Conservation (phyloP, 768 basidiomycete species). For the Podaxis mareebaensis region DNA sequence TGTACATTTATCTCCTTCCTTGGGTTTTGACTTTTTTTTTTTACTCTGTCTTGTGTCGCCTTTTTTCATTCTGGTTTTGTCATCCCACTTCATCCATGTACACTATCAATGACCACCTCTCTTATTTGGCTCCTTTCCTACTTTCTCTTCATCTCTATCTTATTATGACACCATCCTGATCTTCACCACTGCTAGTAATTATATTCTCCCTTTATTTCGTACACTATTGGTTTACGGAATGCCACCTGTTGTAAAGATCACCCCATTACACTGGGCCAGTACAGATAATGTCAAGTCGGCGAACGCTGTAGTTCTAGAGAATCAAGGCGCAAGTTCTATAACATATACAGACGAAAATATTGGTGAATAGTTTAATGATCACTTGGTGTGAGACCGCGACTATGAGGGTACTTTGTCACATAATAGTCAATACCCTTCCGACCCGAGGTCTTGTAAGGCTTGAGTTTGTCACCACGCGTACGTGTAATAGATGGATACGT, state of each 20-base stretch:
- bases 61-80: neutral
- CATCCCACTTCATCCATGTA: neutral
- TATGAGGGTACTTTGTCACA: constrained; percentile 44
- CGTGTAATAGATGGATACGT: constrained; percentile 52
- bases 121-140: neutral
- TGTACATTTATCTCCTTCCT: neutral
- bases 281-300: neutral
- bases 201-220: neutral
- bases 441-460: constrained; percentile 28
- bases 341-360: neutral
- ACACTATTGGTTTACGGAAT: neutral
- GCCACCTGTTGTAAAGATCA: neutral
- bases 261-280: neutral
- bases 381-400: constrained; percentile 7
- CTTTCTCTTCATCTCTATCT: neutral
- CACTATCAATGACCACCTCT: neutral
- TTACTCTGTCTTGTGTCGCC: neutral
- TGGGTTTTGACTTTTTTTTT: neutral
- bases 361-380: constrained; percentile 19
- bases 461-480: constrained; percentile 21
- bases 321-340: neutral
- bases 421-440: constrained; percentile 46
- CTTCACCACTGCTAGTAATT: constrained; percentile 20
- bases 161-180: constrained; percentile 22
- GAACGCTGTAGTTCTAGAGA: neutral